These are phyloP conservation scores for Pulveroboletus sp. DNA, from an alignment of 1,284 basidiomycete genomes.

Conservation along the genomic window DNA sequence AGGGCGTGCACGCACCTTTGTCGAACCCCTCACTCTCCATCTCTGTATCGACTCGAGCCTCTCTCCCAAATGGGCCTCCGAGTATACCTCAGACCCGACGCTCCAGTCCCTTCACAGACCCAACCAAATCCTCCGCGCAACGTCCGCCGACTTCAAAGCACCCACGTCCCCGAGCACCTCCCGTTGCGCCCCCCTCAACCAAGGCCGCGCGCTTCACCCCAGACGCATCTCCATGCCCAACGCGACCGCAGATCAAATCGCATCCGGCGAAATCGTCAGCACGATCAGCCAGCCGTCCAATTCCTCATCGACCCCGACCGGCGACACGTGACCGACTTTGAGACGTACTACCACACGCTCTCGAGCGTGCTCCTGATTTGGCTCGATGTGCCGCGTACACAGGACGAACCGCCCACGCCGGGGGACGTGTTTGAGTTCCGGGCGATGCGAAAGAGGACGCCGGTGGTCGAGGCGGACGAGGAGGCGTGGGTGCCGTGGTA, in stretches of 20 bases:
- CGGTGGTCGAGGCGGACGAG: not conserved
- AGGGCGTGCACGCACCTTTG: not conserved
- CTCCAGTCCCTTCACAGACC: not conserved
- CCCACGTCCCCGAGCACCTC: not conserved
- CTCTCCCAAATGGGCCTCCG: not conserved
- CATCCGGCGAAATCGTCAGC: too few species aligned
- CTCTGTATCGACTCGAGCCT: not conserved
- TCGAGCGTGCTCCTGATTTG: not conserved
- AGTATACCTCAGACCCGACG: not conserved
- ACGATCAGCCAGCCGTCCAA: not conserved
- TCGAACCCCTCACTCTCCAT: not conserved
- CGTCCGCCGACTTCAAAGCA: too few species aligned
- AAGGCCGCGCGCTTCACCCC: too few species aligned
- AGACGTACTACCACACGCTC: not conserved
- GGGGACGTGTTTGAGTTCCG: too few species aligned
- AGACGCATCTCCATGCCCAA: too few species aligned
- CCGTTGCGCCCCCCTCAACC: not conserved
- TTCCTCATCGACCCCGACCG: not conserved
- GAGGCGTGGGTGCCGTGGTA: constrained; percentile 13
- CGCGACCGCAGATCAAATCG: not conserved
- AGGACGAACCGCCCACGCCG: too few species aligned
- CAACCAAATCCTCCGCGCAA: too few species aligned
- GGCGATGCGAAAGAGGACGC: not conserved
- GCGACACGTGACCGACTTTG: not conserved
- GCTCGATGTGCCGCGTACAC: too few species aligned